Evolutionary conservation across 805 yeast species (phyloP).

Genomic region (Monosporozyma yasuniensis): DNA sequence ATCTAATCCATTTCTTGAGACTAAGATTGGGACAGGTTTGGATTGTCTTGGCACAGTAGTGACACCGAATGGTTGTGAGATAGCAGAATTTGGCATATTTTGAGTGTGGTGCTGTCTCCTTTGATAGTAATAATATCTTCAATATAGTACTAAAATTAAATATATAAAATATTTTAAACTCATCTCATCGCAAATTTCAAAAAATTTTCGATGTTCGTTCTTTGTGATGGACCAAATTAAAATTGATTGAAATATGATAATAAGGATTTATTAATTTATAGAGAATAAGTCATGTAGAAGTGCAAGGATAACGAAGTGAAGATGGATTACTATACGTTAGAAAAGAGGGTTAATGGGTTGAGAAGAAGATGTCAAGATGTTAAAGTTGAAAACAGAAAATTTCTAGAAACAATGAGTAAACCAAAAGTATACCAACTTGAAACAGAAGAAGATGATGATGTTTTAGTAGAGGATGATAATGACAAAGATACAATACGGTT

Average conservation of each 20-base stretch:
- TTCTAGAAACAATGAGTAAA: constrained; percentile 14
- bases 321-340: not conserved
- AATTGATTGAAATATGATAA: not conserved
- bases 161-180: not conserved
- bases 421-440: constrained; percentile 22
- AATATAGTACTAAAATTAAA: too few relatives aligned
- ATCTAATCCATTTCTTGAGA: constrained; percentile 8
- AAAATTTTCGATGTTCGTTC: not conserved
- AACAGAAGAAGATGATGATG: constrained; percentile 2
- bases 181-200: constrained; percentile 3
- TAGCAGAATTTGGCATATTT: constrained; percentile 16
- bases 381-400: constrained; percentile 17
- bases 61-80: constrained; percentile 30
- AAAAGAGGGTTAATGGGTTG: constrained; percentile 11
- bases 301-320: not conserved
- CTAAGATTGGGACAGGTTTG: constrained; percentile 6
- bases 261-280: not conserved
- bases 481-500: constrained; percentile 5
- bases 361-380: constrained; percentile 13
- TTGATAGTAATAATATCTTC: too few relatives aligned
- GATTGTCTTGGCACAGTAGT: constrained; percentile 26
- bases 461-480: not conserved
- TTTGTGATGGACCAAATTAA: not conserved
- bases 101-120: too few relatives aligned
- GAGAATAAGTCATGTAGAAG: not conserved